Percentiles rank a stretch among this genome's conserved stretches.
Conservation (phyloP, 1,284 basidiomycete genomes). For the Salmacisia buchloeana region DNA sequence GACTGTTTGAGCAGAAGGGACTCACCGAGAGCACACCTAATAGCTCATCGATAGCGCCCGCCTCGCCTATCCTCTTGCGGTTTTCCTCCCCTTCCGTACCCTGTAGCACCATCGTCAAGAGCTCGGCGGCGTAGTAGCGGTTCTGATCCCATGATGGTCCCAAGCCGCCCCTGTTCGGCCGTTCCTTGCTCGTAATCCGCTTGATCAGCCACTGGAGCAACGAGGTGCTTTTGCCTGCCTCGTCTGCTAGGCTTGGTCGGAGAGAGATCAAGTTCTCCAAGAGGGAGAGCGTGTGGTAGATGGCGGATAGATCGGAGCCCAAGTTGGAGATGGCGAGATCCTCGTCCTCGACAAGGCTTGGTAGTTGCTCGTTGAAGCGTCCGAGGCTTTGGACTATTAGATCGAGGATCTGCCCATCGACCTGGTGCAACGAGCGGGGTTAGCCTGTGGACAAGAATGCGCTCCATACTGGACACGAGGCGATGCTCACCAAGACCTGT, state of each 20-base stretch:
- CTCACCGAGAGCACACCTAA: slow-evolving; percentile 76
- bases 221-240: slow-evolving; percentile 1
- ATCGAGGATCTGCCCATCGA: slow-evolving; percentile 76
- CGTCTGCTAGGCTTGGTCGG: slow-evolving; percentile 63
- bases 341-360: slow-evolving; percentile 17
- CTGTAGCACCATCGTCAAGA: slow-evolving; percentile 82
- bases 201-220: slow-evolving; percentile 68
- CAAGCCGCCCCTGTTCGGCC: slow-evolving; percentile 55
- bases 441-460: slow-evolving; percentile 24
- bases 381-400: slow-evolving; percentile 79
- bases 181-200: slow-evolving; percentile 61
- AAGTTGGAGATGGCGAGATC: not conserved
- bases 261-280: slow-evolving; percentile 89
- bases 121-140: slow-evolving; percentile 53
- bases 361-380: slow-evolving; percentile 31
- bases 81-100: slow-evolving; percentile 13
- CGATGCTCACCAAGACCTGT: slow-evolving; percentile 7
- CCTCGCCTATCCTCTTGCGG: slow-evolving; percentile 41
- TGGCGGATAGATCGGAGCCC: slow-evolving; percentile 19
- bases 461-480: not conserved
- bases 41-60: slow-evolving; percentile 71
- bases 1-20: no score
- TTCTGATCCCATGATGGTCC: slow-evolving; percentile 40
- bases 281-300: slow-evolving; percentile 58
- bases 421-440: slow-evolving; percentile 55